Base-by-base conservation (phyloP, 305 asterid genomes). In the Withania somnifera region DNA sequence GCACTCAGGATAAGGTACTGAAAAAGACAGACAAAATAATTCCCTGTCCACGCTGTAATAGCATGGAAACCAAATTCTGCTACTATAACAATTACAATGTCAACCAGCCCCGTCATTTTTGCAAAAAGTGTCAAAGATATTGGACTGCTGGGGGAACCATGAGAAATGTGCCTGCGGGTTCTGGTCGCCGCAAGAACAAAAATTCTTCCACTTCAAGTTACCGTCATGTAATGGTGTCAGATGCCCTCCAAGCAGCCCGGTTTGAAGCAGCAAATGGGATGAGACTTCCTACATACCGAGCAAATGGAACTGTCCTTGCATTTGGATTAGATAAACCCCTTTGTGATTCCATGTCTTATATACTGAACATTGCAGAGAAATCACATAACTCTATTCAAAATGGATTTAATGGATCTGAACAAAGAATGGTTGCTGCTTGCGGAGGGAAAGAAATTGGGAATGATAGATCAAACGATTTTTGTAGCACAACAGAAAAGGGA, bases 31-130 rank as follows among this genome's bases (percentile, higher is more conserved):
- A 93, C 40, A 90, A 93, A 71, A 83, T 92, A 19, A 78, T 93
- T 28, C 91, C 93, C 0, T 93, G 98, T 73, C 98, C 97, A 2
- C 85, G 98, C 1, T 93, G 98, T 82, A 89, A 86, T 20, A 93
- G 97, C 87, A 89, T 84, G 94, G 94, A 91, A 52, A 93, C 97
- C 0, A 93, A 93, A 64, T 93, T 93, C 81, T 93, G 97, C 77
- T 93, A 93, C 88, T 93, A 79, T 93, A 93, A 93, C 87, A 93
- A 93, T 77, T 93, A 93, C 90, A 93, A 92, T 56, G 95, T 91
- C 47, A 90, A 88, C 60, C 97, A 93, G 67, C 97, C 97, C 1
- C 90, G 97, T 4, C 87, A 93, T 81, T 91, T 93, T 80, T 93
- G 97, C 90, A 88, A 89, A 81, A 87, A 87, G 38, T 93, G 97